Evolutionary conservation across 192 early-diverging fungal species (phyloP).

Genomic region (Ambispora gerdemannii): DNA sequence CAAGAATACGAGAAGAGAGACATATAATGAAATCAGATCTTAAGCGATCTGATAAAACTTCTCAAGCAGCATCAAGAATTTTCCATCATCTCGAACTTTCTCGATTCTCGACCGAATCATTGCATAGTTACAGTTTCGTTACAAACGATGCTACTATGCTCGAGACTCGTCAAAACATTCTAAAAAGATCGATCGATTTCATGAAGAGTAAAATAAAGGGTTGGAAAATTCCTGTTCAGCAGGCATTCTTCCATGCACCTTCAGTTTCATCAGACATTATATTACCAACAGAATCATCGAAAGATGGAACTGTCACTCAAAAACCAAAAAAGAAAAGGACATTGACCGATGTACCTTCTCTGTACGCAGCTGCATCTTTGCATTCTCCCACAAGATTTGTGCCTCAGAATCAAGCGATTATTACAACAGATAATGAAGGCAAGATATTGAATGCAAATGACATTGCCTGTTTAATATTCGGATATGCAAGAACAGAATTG

Average conservation of each 20-base stretch:
- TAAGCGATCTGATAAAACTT: background rate
- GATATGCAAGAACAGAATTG: constrained; percentile 42
- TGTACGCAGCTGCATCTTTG: constrained; percentile 26
- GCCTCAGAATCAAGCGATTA: constrained; percentile 59
- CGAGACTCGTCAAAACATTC: constrained; percentile 47
- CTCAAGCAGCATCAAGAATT: background rate
- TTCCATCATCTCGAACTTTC: constrained; percentile 35
- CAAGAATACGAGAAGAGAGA: constrained; percentile 14
- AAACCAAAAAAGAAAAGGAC: constrained; percentile 31
- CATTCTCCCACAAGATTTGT: constrained; percentile 56
- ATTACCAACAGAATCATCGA: constrained; percentile 10
- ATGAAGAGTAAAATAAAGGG: constrained; percentile 55
- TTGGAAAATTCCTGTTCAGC: constrained; percentile 43
- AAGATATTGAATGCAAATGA: constrained; percentile 58
- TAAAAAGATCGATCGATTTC: constrained; percentile 49
- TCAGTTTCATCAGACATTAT: constrained; percentile 18
- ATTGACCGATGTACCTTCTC: constrained; percentile 34
- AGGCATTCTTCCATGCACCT: constrained; percentile 27
- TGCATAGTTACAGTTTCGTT: constrained; percentile 47
- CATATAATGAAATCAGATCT: background rate
- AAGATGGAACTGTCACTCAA: constrained; percentile 25
- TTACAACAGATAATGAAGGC: constrained; percentile 51
- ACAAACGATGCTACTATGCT: constrained; percentile 39
- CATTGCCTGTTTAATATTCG: constrained; percentile 52
- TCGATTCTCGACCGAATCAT: constrained; percentile 48